These are phyloP conservation scores for Paramecium sonneborni DNA, from an alignment of 73 alveolate genomes.

Conservation along the genomic window DNA sequence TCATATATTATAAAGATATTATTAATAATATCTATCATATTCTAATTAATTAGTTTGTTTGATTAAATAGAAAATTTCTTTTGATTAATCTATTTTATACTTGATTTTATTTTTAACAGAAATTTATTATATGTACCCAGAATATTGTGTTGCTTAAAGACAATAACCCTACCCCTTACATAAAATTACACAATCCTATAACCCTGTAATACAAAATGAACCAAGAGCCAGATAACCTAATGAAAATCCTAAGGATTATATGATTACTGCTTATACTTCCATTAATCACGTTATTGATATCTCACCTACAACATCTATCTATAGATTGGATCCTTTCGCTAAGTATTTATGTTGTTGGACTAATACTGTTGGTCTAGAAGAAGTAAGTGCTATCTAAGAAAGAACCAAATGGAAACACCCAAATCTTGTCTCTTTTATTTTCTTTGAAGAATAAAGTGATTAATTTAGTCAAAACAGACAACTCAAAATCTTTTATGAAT, in stretches of 20 bases:
- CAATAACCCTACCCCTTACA: constrained; percentile 40
- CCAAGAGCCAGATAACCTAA: constrained; percentile 31
- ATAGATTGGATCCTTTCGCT: constrained; percentile 53
- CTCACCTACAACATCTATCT: constrained; percentile 17
- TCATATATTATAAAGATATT: too few relatives aligned
- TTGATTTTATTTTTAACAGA: constrained; percentile 42
- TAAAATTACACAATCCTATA: constrained; percentile 32
- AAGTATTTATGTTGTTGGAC: constrained; percentile 55
- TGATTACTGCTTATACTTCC: background rate
- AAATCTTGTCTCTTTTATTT: constrained; percentile 13
- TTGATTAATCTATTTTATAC: background rate
- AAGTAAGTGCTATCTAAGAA: constrained; percentile 24
- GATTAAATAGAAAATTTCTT: background rate
- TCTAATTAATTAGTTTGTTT: background rate
- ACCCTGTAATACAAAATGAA: constrained; percentile 14
- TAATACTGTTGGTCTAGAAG: constrained; percentile 29
- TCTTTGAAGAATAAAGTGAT: constrained; percentile 32
- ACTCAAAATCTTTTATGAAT: constrained; percentile 34
- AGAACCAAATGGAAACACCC: constrained; percentile 60
- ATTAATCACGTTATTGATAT: constrained; percentile 28
- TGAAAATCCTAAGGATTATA: constrained; percentile 57
- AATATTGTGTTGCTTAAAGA: constrained; percentile 36
- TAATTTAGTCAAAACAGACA: background rate
- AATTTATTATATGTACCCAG: constrained; percentile 43
- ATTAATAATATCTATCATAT: too few relatives aligned